Percentiles rank a stretch among this genome's conserved stretches.
These are phyloP conservation scores for Cicer bijugum DNA, from an alignment of 306 rosid genomes.

Conservation along the genomic window DNA sequence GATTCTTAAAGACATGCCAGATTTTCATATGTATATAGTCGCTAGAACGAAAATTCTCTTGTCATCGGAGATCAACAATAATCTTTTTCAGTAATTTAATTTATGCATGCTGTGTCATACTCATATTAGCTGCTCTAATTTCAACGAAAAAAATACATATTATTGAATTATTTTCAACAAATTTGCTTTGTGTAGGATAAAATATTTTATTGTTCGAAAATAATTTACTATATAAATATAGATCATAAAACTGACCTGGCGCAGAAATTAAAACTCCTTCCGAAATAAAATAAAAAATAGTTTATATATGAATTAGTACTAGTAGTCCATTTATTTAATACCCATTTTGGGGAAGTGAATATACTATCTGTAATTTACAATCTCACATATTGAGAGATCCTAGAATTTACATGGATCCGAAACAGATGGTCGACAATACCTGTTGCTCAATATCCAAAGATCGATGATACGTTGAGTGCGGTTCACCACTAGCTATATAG, in stretches of 20 bases:
- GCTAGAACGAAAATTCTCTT: conserved; percentile 37
- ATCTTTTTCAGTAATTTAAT: conserved; percentile 25
- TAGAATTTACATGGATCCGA: conserved; percentile 37
- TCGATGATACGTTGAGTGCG: too few species aligned
- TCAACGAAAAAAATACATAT: too few species aligned
- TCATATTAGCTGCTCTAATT: background rate
- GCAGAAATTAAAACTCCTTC: too few species aligned
- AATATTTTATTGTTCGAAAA: background rate
- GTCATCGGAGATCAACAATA: conserved; percentile 14
- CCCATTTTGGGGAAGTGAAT: background rate
- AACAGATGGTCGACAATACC: conserved; percentile 21
- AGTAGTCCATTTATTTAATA: background rate
- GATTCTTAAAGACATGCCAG: conserved; percentile 36
- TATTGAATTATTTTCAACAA: too few species aligned
- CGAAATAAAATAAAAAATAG: too few species aligned
- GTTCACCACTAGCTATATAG: too few species aligned
- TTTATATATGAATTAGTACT: too few species aligned
- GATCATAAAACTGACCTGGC: background rate
- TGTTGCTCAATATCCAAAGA: conserved; percentile 20
- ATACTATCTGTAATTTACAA: too few species aligned
- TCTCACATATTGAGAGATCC: conserved; percentile 50
- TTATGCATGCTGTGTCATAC: background rate
- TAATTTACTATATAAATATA: background rate
- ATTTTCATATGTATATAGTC: background rate
- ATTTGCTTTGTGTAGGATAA: background rate